Evolutionary conservation across 2,329 filamentous ascomycete species (phyloP).

Genomic region (Lojkania enalia): DNA sequence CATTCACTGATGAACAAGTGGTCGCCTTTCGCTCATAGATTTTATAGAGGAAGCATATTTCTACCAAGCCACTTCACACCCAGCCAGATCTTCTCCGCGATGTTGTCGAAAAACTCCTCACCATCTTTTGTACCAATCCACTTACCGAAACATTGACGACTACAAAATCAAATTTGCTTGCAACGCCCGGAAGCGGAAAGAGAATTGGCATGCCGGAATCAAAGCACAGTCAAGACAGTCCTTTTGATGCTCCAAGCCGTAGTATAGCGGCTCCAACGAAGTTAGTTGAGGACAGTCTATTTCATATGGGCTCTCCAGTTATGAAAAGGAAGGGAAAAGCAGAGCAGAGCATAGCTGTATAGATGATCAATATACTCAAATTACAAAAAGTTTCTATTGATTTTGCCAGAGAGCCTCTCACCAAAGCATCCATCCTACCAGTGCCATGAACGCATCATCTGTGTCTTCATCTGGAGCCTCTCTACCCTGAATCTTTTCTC

Average conservation of each 20-base stretch:
- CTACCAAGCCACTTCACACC: slow-evolving; percentile 39
- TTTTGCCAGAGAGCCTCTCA: no score
- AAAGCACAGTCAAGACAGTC: slow-evolving; percentile 29
- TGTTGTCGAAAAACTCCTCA: slow-evolving; percentile 52
- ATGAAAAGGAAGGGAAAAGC: neutral
- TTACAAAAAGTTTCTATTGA: no score
- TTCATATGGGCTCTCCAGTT: neutral
- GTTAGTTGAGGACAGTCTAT: neutral
- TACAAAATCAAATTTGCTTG: slow-evolving; percentile 17
- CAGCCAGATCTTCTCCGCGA: slow-evolving; percentile 52
- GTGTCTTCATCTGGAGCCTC: no score
- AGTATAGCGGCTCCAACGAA: slow-evolving; percentile 6
- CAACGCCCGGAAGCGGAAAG: slow-evolving; percentile 34
- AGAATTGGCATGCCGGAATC: slow-evolving; percentile 23
- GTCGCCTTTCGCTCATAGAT: no score
- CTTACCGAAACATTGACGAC: slow-evolving; percentile 28
- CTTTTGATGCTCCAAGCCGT: slow-evolving; percentile 40
- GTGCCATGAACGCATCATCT: no score
- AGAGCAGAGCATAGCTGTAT: no score
- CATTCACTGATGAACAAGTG: no score
- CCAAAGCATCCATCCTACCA: no score
- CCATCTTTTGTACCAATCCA: slow-evolving; percentile 52
- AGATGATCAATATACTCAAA: no score
- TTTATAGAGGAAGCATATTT: slow-evolving; percentile 49
- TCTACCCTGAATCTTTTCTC: no score